phyloP scores from a whole-genome alignment of 352 stramenopile species.

The Phytophthora hibernalis region DNA sequence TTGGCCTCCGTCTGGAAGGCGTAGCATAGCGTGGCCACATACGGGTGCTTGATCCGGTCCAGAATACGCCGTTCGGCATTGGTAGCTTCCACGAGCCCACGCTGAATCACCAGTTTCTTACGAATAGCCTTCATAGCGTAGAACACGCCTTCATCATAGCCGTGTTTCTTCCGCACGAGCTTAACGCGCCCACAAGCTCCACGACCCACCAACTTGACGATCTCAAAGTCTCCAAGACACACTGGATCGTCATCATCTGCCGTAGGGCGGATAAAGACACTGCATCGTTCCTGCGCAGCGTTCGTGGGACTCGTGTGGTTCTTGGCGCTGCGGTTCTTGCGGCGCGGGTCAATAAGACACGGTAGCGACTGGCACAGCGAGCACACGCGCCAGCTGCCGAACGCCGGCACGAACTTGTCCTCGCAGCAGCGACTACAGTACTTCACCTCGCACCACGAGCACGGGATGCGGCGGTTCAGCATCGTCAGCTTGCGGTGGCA shows the following conservation, averaged over 20 bases:
- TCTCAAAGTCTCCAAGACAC: slow-evolving; percentile 94
- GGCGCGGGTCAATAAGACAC: slow-evolving; percentile 80
- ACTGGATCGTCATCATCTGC: slow-evolving; percentile 64
- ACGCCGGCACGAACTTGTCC: slow-evolving; percentile 84
- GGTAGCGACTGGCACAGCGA: slow-evolving; percentile 80
- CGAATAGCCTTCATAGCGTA: slow-evolving; percentile 90
- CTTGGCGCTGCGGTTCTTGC: slow-evolving; percentile 73
- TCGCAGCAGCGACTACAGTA: slow-evolving; percentile 87
- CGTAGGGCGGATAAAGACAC: slow-evolving; percentile 80
- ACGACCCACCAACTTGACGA: slow-evolving; percentile 97
- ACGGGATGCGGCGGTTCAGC: slow-evolving; percentile 81
- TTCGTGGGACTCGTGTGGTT: slow-evolving; percentile 66
- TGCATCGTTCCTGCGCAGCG: slow-evolving; percentile 55
- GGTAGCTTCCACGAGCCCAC: slow-evolving; percentile 90
- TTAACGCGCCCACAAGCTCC: slow-evolving; percentile 89
- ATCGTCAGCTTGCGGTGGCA: slow-evolving; percentile 85
- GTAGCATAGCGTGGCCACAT: slow-evolving; percentile 95
- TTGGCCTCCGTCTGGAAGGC: slow-evolving; percentile 92
- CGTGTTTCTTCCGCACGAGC: slow-evolving; percentile 89
- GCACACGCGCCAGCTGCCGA: slow-evolving; percentile 83
- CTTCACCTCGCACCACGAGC: slow-evolving; percentile 88
- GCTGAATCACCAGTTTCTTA: slow-evolving; percentile 90
- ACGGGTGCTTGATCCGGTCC: slow-evolving; percentile 95
- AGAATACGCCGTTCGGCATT: slow-evolving; percentile 92
- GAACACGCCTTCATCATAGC: slow-evolving; percentile 78